A percentile compares a stretch with the other conserved stretches of the same genome.
Conservation (phyloP, 2,329 filamentous ascomycete genomes). For the Colletotrichum phormii region DNA sequence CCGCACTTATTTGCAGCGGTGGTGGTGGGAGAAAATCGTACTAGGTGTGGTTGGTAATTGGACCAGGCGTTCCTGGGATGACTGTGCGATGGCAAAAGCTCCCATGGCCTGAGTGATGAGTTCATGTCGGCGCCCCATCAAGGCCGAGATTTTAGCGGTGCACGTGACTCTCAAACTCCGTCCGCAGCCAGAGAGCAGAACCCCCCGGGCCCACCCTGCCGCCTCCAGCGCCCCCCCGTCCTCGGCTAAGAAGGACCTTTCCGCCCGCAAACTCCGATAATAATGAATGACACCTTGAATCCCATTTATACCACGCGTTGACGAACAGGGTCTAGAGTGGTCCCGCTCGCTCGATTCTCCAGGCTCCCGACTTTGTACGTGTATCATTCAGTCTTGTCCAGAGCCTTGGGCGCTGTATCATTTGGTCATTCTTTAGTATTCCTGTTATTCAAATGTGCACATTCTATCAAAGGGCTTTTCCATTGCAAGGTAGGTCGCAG, state of each 20-base stretch:
- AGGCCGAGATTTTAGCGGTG: conserved; percentile 28
- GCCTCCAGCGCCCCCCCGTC: not conserved
- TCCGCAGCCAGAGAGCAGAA: not conserved
- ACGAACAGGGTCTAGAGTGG: not conserved
- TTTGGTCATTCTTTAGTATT: not conserved
- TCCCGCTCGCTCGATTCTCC: not conserved
- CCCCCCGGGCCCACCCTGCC: not conserved
- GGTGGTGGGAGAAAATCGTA: conserved; percentile 7
- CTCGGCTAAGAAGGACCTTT: conserved; percentile 15
- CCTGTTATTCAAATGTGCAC: not conserved
- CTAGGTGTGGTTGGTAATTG: conserved; percentile 24
- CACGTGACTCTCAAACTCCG: conserved; percentile 32
- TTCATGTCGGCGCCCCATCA: conserved; percentile 23
- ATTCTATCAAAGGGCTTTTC: not conserved
- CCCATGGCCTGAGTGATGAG: conserved; percentile 25
- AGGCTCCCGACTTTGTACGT: not conserved
- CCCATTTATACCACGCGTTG: not conserved
- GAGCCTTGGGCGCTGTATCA: too few species aligned
- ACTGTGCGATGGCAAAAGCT: conserved; percentile 35
- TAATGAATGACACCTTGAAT: conserved; percentile 16
- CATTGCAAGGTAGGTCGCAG: too few species aligned
- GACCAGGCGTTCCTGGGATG: conserved; percentile 11
- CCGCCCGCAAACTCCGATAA: conserved; percentile 30
- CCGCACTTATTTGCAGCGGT: conserved; percentile 1
- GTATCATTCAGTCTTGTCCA: not conserved